Percentiles rank a stretch among this genome's conserved stretches.
These are phyloP conservation scores for Carnegiea gigantea DNA, from an alignment of 179 eudicot genomes.

Conservation along the genomic window DNA sequence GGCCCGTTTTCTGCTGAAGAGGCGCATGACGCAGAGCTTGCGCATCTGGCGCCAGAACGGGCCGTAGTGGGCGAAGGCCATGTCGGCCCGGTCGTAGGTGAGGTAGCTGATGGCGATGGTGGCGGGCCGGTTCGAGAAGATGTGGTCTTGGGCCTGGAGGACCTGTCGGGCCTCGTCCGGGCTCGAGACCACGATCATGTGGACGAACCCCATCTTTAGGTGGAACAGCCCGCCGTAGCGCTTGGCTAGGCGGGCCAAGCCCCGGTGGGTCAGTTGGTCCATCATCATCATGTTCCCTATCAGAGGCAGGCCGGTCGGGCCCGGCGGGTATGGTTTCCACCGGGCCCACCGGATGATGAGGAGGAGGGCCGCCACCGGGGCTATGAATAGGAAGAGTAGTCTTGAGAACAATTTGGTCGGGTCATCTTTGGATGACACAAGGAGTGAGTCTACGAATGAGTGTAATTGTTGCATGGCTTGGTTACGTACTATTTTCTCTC, in stretches of 20 bases:
- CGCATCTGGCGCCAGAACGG: slow-evolving; percentile 99
- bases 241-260: slow-evolving; percentile 47
- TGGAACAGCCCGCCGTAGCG: slow-evolving; percentile 59
- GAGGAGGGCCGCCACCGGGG: slow-evolving; percentile 16
- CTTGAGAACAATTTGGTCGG: neutral
- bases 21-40: slow-evolving; percentile 81
- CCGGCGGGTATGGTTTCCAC: slow-evolving; percentile 54
- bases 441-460: neutral
- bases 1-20: slow-evolving; percentile 76
- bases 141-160: slow-evolving; percentile 74
- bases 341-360: slow-evolving; percentile 19
- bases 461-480: neutral
- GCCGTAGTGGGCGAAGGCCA: slow-evolving; percentile 90
- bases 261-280: slow-evolving; percentile 74
- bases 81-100: slow-evolving; percentile 71
- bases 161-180: slow-evolving; percentile 67
- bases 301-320: slow-evolving; percentile 59
- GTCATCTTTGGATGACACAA: neutral
- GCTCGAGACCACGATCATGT: slow-evolving; percentile 54
- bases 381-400: neutral
- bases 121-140: slow-evolving; percentile 74
- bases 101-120: slow-evolving; percentile 70
- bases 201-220: slow-evolving; percentile 57
- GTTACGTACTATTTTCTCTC: neutral
- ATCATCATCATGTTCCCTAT: slow-evolving; percentile 75